Base-by-base conservation (phyloP, 805 yeast species). In the Middelhovenomyces tepae region DNA sequence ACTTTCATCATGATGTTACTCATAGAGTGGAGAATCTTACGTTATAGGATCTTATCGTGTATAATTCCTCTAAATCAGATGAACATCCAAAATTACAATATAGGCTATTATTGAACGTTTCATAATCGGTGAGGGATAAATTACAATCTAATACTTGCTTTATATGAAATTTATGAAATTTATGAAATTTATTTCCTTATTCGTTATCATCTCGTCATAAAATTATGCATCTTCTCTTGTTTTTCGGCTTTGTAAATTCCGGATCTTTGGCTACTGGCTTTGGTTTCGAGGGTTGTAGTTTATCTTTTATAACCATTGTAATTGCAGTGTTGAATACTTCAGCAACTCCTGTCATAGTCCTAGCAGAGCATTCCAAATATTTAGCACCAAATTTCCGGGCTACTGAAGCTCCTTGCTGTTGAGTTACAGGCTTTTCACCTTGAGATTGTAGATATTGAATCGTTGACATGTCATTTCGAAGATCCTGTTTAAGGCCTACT, bases 401-500 rank as follows among this genome's bases (percentile, higher is more conserved):
- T 13, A 75, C 46, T 31, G 62, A 64, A 14, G 66, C 62, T 3
- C 78, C 78, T 24, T 62, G 56, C 32, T 69, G 72, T 9, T 35
- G 22, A 4, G 54, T 36, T 3, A 58, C 39, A 2, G 48, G 51
- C 5, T 32, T 28, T 37, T 36, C 42, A 6, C 58, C 58, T 23
- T 46, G 44, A 5, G 47, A 34, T 22, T 40, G 38, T 14, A 53
- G 45, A 19, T 35, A 36, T 19, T 43, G 40, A 5, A 42, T 28
- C 11, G 45, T 43, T 3, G 44, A 31, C 13, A 41, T 31, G 29
- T 49, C 51, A 8, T 42, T 17, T 28, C 61, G 51, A 37, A 80
- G 59, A 54, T 87, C 96, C 3, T 75, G 57, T 49, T 87, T 85
- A 21, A 89, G 68, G 1, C 95, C 95, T n/a, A 84, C 85, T 22